Base-by-base conservation (phyloP, 1,284 basidiomycete species). In the Afroboletus lepidellus region DNA sequence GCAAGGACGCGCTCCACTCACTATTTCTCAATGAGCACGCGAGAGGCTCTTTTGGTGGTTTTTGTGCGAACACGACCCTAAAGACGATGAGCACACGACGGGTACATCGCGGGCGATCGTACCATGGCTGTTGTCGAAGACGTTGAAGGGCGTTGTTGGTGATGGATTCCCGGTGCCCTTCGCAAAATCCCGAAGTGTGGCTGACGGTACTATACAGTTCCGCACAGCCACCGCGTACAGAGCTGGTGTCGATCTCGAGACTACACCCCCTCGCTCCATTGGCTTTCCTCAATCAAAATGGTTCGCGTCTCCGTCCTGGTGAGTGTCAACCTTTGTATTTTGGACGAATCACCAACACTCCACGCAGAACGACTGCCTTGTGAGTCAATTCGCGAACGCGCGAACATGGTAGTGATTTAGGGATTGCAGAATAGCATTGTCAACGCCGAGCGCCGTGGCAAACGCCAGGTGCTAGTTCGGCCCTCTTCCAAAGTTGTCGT, bases 21-120 rank as follows among this genome's bases (percentile, higher is more conserved):
- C 92, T 98, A 99, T 84, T 98, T 98, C 86, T 99, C 96, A 72
- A 99, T 99, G 78, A 99, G 86, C 69, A 97, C 94, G 64, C 96
- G 90, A 65, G 95, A 96, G 72, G 96, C 96, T 79, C 96, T 92
- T 86, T 99, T 99, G 75, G 95, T 96, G 65, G 96, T 99, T 83
- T 99, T 99, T 69, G 96, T 99, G 72, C 96, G 92, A 80, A 99
- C 96, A 72, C 96, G 94, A 78, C 97, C 97, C 96, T 98, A 45
- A 5, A 18, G 37, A 30, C 41, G 20, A 43, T 48, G 1, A 62
- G 53, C 36, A 47, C 21, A 25, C 12, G 5, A 13, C 33, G 25
- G 24, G 34, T 8, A 30, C 2, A 34, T 3, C 9, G 21, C 2
- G 8, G 4, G 23, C 1, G 30, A 34, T 4, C 50, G 4, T 49